Base-by-base conservation (phyloP, 2,329 filamentous ascomycete species). In the Aspergillus versicolor region DNA sequence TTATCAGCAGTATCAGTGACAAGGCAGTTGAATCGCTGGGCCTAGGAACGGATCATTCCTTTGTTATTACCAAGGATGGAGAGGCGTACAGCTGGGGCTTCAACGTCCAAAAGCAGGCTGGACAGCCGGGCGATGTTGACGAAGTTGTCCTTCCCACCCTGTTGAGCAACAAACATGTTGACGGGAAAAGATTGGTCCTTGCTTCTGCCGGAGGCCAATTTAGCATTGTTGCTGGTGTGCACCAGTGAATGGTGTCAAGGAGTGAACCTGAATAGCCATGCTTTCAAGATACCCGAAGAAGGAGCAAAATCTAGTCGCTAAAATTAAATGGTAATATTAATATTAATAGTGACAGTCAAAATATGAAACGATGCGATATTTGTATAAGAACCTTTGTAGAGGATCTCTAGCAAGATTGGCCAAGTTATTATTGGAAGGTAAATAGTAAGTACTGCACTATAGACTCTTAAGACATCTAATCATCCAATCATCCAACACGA, bases 21-120 rank as follows among this genome's bases (percentile, higher is more conserved):
- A 47, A 55, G 1, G 22, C 52, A 21, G 42, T 61, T 11, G 40
- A 44, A 37, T 57, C 32, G n/a, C 45, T 55, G 3, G 53, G 49
- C 2, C 32, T 57, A 8, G 57, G 56, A 13, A 52, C 57, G 3
- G 92, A 92, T 73, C 89, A 93, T 76, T 88, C 85, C 65, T 91
- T 94, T 65, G 87, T 85, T 49, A 82, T 90, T 46, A 82, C 81
- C 61, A 83, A 84, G 60, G 81, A 85, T 22, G 85, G 85, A 17
- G 77, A 81, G 15, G 86, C 91, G 24, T 92, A 85, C 74, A 83
- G 86, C 1, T 94, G 90, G 89, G 90, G 90, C 21, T 80, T 91
- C 21, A 93, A 94, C 80, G 90, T 88, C 73, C 92, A 88, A 72
- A 87, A 86, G 61, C 87, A 94, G 76, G 87, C 88, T 27, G 90